Evolutionary conservation across 306 rosid species (phyloP).

Genomic region (Castanea crenata): DNA sequence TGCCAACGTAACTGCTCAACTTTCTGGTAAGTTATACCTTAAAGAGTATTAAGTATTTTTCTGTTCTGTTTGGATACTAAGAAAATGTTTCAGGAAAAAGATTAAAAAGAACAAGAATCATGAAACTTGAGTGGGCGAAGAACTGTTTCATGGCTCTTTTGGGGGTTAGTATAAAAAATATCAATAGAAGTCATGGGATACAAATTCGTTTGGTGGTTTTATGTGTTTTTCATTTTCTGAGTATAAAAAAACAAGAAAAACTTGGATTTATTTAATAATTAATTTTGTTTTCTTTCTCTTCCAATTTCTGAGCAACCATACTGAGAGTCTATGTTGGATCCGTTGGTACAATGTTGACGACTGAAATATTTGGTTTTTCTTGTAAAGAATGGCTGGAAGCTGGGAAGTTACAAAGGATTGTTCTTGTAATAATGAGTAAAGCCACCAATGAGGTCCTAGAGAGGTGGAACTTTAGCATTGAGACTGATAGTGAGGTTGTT

Average conservation of each 20-base stretch:
- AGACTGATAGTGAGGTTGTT: slow-evolving; percentile 83
- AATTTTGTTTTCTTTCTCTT: neutral
- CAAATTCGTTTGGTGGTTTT: neutral
- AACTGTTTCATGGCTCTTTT: too few species aligned
- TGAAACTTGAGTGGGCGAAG: too few species aligned
- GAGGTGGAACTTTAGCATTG: slow-evolving; percentile 99
- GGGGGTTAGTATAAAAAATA: too few species aligned
- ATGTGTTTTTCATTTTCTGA: neutral
- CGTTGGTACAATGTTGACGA: neutral
- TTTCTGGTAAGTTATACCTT: slow-evolving; percentile 57
- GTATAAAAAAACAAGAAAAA: too few species aligned
- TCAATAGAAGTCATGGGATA: neutral
- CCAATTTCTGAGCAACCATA: neutral
- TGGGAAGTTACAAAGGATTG: slow-evolving; percentile 93
- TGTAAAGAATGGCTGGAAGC: slow-evolving; percentile 94
- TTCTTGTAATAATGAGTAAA: slow-evolving; percentile 79
- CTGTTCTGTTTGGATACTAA: neutral
- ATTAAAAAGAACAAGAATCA: neutral
- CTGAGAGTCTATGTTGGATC: neutral
- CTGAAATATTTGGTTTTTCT: slow-evolving; percentile 6
- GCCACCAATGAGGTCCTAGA: slow-evolving; percentile 82
- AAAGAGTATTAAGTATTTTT: neutral
- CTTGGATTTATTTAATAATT: too few species aligned
- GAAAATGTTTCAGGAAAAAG: neutral
- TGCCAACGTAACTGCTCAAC: slow-evolving; percentile 71